Percentiles rank a stretch among this genome's conserved stretches.
These are phyloP conservation scores for Sonneratia caseolaris DNA, from an alignment of 345 rosid species.

Conservation along the genomic window DNA sequence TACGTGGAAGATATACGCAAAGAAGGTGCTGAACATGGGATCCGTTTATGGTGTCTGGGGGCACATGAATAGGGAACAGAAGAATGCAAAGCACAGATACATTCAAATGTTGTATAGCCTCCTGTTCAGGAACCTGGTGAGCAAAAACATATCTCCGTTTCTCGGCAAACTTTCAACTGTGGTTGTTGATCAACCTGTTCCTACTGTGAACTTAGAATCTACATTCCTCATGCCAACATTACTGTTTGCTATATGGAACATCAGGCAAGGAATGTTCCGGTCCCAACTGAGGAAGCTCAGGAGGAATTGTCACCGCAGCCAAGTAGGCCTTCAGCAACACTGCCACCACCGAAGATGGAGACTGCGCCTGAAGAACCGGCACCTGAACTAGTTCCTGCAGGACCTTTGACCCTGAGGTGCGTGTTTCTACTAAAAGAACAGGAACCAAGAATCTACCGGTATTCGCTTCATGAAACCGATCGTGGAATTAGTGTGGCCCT, in stretches of 20 bases:
- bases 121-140: conserved; percentile 64
- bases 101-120: conserved; percentile 54
- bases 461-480: background rate
- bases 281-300: conserved; percentile 30
- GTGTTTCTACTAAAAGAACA: background rate
- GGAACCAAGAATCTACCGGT: background rate
- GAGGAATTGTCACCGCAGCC: conserved; percentile 8
- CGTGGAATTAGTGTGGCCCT: too few relatives aligned
- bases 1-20: conserved; percentile 79
- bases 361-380: conserved; percentile 4
- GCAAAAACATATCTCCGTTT: conserved; percentile 8
- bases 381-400: background rate
- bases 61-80: conserved; percentile 63
- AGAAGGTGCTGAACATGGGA: conserved; percentile 73
- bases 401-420: background rate
- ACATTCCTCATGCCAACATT: background rate
- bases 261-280: conserved; percentile 48
- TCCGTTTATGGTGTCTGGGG: conserved; percentile 74
- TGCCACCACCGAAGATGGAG: conserved; percentile 6
- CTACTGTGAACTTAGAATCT: background rate
- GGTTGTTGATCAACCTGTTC: background rate
- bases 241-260: background rate
- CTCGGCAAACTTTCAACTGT: background rate
- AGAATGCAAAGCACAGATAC: conserved; percentile 67
- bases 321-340: background rate